Percentiles rank a stretch among this genome's conserved stretches.
These are phyloP conservation scores for Rhytidiadelphus loreus DNA, from an alignment of 225 moss, liverwort and hornwort genomes.

Conservation along the genomic window DNA sequence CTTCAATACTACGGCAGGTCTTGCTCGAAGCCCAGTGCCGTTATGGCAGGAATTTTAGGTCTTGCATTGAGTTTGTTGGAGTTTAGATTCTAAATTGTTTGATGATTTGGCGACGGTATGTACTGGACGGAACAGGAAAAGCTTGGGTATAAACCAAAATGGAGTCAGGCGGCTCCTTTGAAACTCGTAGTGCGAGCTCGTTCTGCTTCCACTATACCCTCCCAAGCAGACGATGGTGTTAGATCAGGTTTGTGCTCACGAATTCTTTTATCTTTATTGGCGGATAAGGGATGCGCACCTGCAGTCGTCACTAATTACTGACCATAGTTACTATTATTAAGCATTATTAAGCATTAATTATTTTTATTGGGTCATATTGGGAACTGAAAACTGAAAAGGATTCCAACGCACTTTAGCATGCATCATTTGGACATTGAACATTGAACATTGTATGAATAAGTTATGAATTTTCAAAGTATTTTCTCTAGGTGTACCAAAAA, in stretches of 20 bases:
- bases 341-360: background rate
- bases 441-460: background rate
- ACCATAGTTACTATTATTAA: background rate
- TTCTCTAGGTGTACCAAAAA: background rate
- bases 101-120: background rate
- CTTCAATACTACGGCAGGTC: slow-evolving; percentile 18
- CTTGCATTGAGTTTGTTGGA: background rate
- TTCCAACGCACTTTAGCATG: background rate
- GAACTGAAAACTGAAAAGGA: background rate
- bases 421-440: background rate
- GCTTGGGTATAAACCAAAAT: background rate
- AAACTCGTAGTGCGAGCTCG: slow-evolving; percentile 24
- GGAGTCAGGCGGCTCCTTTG: background rate
- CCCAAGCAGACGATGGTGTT: slow-evolving; percentile 12
- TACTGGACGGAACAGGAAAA: slow-evolving; percentile 2
- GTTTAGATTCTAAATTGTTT: background rate
- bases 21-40: background rate
- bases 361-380: background rate
- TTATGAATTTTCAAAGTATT: too few relatives aligned
- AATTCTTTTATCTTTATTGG: background rate
- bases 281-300: background rate
- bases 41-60: background rate
- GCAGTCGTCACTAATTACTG: background rate
- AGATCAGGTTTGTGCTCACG: slow-evolving; percentile 16
- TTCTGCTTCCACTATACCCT: slow-evolving; percentile 45